Evolutionary conservation across 768 basidiomycete species (phyloP), one percentile per base, ranked within the genome.

Genomic region (Phylloporus sp.): DNA sequence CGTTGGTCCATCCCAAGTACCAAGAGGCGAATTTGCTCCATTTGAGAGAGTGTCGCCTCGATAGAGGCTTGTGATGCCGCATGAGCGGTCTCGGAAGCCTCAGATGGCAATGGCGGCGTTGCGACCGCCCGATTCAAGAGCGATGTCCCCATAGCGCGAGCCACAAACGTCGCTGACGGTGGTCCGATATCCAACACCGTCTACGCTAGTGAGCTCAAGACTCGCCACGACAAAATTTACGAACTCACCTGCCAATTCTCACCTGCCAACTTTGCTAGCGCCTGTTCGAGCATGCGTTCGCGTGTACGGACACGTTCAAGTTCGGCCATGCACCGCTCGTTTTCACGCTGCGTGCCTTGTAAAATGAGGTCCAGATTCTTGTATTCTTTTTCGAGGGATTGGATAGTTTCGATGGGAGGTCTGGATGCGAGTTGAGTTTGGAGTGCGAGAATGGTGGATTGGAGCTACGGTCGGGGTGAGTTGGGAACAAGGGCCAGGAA

Each of bases 331-430:
- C 84, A 86, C 44, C 85, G 76, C 59, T 91, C 89, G 60, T 93
- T 93, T 72, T 93, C 91, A 45, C 88, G 73, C 56, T 91, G 88
- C 0, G 90, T 91, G 0, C 89, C 90, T 53, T 87, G 80, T 0
- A 91, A 69, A 4, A 92, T 72, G 16, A 92, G 72, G 34, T 91
- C 90, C 1, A 91, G 72, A 51, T 87, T 85, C 59, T 81, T 81
- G 59, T 84, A 82, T 57, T 91, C 90, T 60, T 81, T 84, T 66
- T 86, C 76, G 28, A 91, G 68, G 31, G 75, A 76, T 52, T 88
- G 82, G 24, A 91, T 73, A 0, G 71, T 71, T 55, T 90, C 86
- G 32, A 84, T 53, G 5, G 88, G 81, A 12, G 89, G 89, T 12
- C 89, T 76, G 47, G 82, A 73, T 0, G 80, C 73, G 5, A 91